Evolutionary conservation across 1,139 yeast genomes (phyloP).

Genomic region (Tardiomyces depauwii): DNA sequence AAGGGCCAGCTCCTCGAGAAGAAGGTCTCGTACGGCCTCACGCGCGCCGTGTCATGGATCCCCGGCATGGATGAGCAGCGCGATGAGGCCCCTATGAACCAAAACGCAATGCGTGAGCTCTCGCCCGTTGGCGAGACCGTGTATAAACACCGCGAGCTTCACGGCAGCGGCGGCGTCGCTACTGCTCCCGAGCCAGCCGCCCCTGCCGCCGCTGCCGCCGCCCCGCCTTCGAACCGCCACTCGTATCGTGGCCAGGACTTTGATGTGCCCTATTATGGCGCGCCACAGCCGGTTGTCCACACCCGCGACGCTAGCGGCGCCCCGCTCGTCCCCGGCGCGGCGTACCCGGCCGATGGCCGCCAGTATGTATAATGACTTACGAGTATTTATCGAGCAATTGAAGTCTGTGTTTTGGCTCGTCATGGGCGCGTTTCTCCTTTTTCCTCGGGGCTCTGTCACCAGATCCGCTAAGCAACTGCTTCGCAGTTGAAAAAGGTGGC

Average conservation of each 20-base stretch:
- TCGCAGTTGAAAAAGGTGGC: no score
- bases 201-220: not conserved
- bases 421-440: no score
- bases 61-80: not conserved
- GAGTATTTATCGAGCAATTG: no score
- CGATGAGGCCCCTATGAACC: not conserved
- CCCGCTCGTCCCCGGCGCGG: no score
- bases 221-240: not conserved
- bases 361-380: no score
- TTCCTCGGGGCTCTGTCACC: no score
- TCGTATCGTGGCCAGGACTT: not conserved
- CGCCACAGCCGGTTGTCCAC: no score
- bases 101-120: not conserved
- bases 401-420: no score
- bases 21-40: not conserved
- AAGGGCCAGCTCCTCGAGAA: constrained; percentile 8
- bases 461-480: no score
- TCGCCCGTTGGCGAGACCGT: not conserved
- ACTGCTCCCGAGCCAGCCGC: no score
- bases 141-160: not conserved
- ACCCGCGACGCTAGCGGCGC: no score
- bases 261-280: not conserved
- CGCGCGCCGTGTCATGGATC: not conserved
- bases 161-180: not conserved
- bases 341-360: no score